Percentiles rank a stretch among this genome's conserved stretches.
Conservation (phyloP, 768 basidiomycete genomes). For the Russula olivacea region DNA sequence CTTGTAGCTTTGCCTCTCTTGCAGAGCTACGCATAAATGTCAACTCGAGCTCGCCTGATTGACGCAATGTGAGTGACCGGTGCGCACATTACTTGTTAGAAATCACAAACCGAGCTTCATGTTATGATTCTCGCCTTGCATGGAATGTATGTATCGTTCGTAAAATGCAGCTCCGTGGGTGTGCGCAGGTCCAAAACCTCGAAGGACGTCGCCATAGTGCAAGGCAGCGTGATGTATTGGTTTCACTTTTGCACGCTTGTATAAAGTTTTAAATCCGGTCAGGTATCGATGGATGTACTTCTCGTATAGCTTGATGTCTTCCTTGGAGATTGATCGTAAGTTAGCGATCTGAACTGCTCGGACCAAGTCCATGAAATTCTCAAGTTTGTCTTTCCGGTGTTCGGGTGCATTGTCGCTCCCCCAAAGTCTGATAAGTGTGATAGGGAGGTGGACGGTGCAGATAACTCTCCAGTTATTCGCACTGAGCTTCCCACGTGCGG, state of each 20-base stretch:
- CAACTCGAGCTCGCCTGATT: constrained; percentile 20
- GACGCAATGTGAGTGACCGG: background rate
- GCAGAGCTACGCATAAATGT: background rate
- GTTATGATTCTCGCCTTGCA: constrained; percentile 27
- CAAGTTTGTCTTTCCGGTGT: constrained; percentile 23
- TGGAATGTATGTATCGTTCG: constrained; percentile 24
- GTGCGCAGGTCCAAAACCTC: constrained; percentile 31
- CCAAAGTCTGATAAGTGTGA: constrained; percentile 37
- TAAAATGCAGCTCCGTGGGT: constrained; percentile 13
- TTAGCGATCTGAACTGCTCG: constrained; percentile 27
- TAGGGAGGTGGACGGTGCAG: constrained; percentile 32
- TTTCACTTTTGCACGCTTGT: constrained; percentile 26
- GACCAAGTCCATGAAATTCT: constrained; percentile 27
- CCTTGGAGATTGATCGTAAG: constrained; percentile 18
- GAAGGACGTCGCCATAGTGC: constrained; percentile 30
- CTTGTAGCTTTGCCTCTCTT: constrained; percentile 10
- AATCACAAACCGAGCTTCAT: constrained; percentile 22
- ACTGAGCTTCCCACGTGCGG: constrained; percentile 32
- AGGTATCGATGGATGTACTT: constrained; percentile 27
- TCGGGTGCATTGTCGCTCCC: constrained; percentile 20
- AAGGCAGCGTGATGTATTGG: constrained; percentile 34
- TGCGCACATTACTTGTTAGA: background rate
- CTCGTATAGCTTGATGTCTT: constrained; percentile 6
- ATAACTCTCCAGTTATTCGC: constrained; percentile 36
- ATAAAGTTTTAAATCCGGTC: constrained; percentile 23